These are phyloP conservation scores for Trichoderma atrobrunneum DNA, from an alignment of 2,329 filamentous ascomycete species.

Conservation along the genomic window DNA sequence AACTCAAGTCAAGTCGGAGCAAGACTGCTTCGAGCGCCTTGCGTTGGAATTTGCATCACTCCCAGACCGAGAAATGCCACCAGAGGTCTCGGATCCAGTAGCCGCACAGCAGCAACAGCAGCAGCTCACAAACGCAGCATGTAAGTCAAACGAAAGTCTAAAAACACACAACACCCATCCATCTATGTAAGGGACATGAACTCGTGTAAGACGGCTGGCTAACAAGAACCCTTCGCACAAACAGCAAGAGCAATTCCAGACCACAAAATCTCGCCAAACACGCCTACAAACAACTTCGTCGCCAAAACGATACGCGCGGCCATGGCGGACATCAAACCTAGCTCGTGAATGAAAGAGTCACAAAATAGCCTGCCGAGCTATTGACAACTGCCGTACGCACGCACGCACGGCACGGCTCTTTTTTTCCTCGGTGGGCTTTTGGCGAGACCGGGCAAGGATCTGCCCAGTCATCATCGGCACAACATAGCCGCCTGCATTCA, in stretches of 20 bases:
- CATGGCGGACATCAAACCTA: slow-evolving; percentile 27
- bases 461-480: background rate
- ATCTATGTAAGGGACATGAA: background rate
- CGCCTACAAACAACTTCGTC: slow-evolving; percentile 32
- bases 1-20: slow-evolving; percentile 26
- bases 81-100: background rate
- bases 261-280: background rate
- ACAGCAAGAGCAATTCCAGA: background rate
- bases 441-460: background rate
- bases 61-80: slow-evolving; percentile 27
- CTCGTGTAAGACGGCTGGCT: background rate
- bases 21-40: slow-evolving; percentile 28
- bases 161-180: background rate
- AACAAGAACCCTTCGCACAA: background rate
- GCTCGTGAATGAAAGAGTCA: background rate
- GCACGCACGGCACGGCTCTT: background rate
- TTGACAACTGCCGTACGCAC: background rate
- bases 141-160: background rate
- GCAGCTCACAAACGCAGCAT: background rate
- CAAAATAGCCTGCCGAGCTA: background rate
- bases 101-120: background rate
- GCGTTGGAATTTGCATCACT: slow-evolving; percentile 27
- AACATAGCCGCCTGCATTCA: background rate
- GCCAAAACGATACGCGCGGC: slow-evolving; percentile 32
- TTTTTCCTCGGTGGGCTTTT: background rate